Base-by-base conservation (phyloP, 441 rosid genomes). In the Arabidopsis hybrid region DNA sequence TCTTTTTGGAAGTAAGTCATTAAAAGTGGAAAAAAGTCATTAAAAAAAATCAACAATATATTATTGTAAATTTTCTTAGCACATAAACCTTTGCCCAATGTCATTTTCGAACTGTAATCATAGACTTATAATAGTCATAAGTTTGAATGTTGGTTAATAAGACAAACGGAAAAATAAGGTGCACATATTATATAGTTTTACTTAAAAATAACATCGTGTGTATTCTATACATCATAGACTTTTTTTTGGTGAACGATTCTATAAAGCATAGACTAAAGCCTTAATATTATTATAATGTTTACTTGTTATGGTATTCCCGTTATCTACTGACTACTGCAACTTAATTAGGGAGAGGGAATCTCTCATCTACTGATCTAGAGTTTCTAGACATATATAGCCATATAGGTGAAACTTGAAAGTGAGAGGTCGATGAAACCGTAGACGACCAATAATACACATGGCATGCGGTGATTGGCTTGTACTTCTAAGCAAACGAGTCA, bases 351-450 rank as follows among this genome's bases (percentile, higher is more conserved):
- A 56, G 60, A 53, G 64, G 64, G 64, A 76, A 76, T 76, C 71
- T 69, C 66, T 21, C 26, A 26, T 55, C 13, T 60, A 42, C 67
- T 21, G 26, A 21, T 29, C 55, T 50, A 50, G 31, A 50, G 26
- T 21, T 21, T 21, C 26, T 21, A 21, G 26, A 21, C 26, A 21
- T 21, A 21, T 21, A 21, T 21, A 21, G 26, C 53, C 62, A 69
- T 4, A 75, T 40, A 49, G 11, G 35, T 60, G 21, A 57, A 21
- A 21, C 26, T 21, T 69, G 80, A 76, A 40, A 76, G 67, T 50
- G 76, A 76, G 57, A 49, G 49, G 80, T 76, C 80, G 61, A 53
- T 4, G 67, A 70, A 49, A 58, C 60, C 34, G 49, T 64, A 70
- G 56, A 50, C 32, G 67, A 64, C 56, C 14, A 18, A 7, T 3